Evolutionary conservation across 352 stramenopile genomes (phyloP).

Genomic region (Phytophthora boehmeriae): DNA sequence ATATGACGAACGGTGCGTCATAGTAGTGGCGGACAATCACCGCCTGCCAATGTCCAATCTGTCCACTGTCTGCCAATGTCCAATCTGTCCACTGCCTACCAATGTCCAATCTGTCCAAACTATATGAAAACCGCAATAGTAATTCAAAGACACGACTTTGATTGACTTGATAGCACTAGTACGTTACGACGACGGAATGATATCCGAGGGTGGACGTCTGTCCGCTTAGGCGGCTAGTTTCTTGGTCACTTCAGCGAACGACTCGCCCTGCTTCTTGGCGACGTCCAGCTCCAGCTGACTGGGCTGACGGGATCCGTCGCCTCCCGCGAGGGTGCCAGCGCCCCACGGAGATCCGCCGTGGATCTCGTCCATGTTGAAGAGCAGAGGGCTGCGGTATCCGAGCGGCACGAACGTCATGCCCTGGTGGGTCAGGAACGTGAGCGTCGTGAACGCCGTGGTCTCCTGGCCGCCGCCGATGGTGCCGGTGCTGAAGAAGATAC

Average conservation of each 20-base stretch:
- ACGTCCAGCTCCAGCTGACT: slow-evolving; percentile 82
- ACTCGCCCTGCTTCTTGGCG: slow-evolving; percentile 80
- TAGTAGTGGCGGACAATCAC: background rate
- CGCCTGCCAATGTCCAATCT: too few relatives aligned
- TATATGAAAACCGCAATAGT: background rate
- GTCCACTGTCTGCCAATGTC: too few relatives aligned
- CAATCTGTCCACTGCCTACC: too few relatives aligned
- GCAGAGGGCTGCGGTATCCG: slow-evolving; percentile 65
- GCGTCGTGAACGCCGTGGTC: slow-evolving; percentile 78
- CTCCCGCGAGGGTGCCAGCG: slow-evolving; percentile 81
- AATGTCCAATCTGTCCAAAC: too few relatives aligned
- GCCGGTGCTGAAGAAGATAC: slow-evolving; percentile 88
- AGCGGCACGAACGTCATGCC: slow-evolving; percentile 92
- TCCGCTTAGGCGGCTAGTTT: slow-evolving; percentile 60
- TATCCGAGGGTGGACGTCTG: background rate
- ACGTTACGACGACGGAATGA: background rate
- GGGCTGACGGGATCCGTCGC: slow-evolving; percentile 82
- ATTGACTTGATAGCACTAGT: too few relatives aligned
- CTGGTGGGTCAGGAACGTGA: slow-evolving; percentile 91
- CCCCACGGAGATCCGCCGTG: slow-evolving; percentile 85
- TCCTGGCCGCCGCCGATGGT: slow-evolving; percentile 88
- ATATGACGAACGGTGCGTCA: too few relatives aligned
- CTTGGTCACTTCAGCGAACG: slow-evolving; percentile 83
- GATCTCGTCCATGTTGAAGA: slow-evolving; percentile 83
- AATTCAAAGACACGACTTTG: slow-evolving; percentile 4